A percentile compares a stretch with the other conserved stretches of the same genome.
Evolutionary conservation across 2,329 filamentous ascomycete genomes (phyloP).

Genomic region (Microdochium nivale): DNA sequence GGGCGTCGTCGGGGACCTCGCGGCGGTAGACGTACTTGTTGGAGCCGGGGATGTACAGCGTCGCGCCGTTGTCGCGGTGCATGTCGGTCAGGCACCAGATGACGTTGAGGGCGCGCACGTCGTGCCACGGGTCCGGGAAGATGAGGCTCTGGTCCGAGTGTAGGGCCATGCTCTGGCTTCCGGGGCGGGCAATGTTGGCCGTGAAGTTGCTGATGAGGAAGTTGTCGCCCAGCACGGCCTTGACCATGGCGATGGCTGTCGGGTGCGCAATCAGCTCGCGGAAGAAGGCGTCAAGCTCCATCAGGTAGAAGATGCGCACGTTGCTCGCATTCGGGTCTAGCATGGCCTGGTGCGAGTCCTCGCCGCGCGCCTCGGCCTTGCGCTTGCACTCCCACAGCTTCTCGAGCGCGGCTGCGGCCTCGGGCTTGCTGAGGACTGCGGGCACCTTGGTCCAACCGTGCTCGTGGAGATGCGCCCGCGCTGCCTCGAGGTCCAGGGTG

Average conservation of each 20-base stretch:
- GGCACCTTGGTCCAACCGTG: conserved; percentile 5
- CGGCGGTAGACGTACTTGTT: conserved; percentile 5
- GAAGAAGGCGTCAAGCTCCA: conserved; percentile 9
- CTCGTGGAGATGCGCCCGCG: conserved; percentile 6
- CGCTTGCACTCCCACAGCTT: conserved; percentile 5
- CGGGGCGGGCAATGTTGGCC: conserved; percentile 24
- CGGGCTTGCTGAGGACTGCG: conserved; percentile 4
- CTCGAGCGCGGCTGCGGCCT: conserved; percentile 3
- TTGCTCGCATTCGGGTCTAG: conserved; percentile 9
- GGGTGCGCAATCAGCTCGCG: conserved; percentile 11
- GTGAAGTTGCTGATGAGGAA: conserved; percentile 25
- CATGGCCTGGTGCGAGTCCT: conserved; percentile 4
- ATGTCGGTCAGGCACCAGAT: conserved; percentile 24
- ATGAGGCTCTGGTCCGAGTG: conserved; percentile 23
- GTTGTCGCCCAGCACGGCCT: conserved; percentile 16
- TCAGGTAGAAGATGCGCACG: conserved; percentile 9
- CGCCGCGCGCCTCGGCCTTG: conserved; percentile 3
- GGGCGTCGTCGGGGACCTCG: conserved; percentile 13
- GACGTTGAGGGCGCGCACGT: conserved; percentile 10
- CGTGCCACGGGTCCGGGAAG: conserved; percentile 22
- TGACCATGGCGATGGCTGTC: conserved; percentile 16
- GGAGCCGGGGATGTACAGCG: conserved; percentile 10
- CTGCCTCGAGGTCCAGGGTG: conserved; percentile 1
- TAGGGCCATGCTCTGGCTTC: conserved; percentile 18
- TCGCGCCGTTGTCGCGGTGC: conserved; percentile 18